phyloP scores from a whole-genome alignment of 176 grass and related monocot species.

The Oryza brachyantha region DNA sequence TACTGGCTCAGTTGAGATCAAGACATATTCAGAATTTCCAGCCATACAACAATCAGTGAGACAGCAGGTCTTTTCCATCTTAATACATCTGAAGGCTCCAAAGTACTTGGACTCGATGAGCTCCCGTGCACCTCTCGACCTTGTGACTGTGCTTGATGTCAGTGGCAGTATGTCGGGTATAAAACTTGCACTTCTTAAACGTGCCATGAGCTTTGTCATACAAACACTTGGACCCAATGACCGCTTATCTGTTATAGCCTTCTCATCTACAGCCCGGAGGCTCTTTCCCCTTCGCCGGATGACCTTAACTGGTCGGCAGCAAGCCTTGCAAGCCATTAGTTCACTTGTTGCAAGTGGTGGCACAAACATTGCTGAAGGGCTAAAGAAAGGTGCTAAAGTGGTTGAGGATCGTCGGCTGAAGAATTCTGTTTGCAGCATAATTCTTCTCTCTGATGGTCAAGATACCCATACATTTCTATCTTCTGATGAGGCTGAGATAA shows the following conservation, averaged over 20 bases:
- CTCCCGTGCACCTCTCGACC: slow-evolving; percentile 77
- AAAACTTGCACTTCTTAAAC: slow-evolving; percentile 81
- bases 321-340: slow-evolving; percentile 59
- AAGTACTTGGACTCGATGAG: slow-evolving; percentile 16
- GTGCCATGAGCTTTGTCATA: slow-evolving; percentile 79
- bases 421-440: slow-evolving; percentile 83
- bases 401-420: slow-evolving; percentile 57
- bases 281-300: slow-evolving; percentile 72
- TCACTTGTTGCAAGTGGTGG: slow-evolving; percentile 65
- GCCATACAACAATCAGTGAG: slow-evolving; percentile 43
- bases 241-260: slow-evolving; percentile 74
- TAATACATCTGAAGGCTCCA: slow-evolving; percentile 94
- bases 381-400: slow-evolving; percentile 71
- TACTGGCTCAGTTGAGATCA: slow-evolving; percentile 56
- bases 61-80: slow-evolving; percentile 50
- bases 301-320: slow-evolving; percentile 47
- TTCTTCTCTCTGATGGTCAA: slow-evolving; percentile 90
- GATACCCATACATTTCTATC: slow-evolving; percentile 56
- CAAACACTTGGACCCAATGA: slow-evolving; percentile 81
- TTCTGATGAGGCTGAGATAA: slow-evolving; percentile 4
- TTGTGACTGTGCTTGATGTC: slow-evolving; percentile 90
- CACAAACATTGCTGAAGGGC: slow-evolving; percentile 87
- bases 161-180: slow-evolving; percentile 92
- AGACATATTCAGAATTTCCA: slow-evolving; percentile 52
- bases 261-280: slow-evolving; percentile 64